Base-by-base conservation (phyloP, 2,329 filamentous ascomycete species). In the Ambrosiella beaveri region DNA sequence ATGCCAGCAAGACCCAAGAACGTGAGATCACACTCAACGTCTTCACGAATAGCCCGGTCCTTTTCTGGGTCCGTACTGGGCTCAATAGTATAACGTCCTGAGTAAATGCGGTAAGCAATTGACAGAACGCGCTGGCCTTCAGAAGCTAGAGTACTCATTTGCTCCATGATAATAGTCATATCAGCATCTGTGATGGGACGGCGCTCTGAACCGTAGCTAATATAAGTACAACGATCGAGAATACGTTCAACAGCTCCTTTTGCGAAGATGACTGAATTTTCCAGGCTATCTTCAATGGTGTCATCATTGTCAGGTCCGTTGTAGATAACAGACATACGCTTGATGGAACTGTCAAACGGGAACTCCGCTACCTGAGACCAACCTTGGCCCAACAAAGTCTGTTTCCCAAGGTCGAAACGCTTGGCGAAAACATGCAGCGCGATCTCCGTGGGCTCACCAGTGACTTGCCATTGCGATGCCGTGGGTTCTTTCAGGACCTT, bases 1-100 rank as follows among this genome's bases (percentile, higher is more conserved):
- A 95, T 84, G 58, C 88, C 88, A 54, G 86, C 83, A 8, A 95
- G 76, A n/a, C 89, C 90, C 12, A 87, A 78, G 61, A 94, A 86
- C 2, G 75, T 77, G 38, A 95, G 78, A 37, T 79, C 74, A 40
- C 73, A 72, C 66, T 94, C 88, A 12, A 91, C 76, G 3, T 75
- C 70, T 5, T 73, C 70, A 5, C 88, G 85, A 2, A 76, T 66
- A 45, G 68, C 65, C 55, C 75, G 71, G 6, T 77, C 73, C 12
- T 45, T 49, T 5, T 47, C 35, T 35, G 56, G 53, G 36, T 61
- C 59, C 2, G 47, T 65, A 4, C 39, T 38, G 65, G 63, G n/a
- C 66, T 68, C 66, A 17, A 67, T 63, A 9, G 65, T 67, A 63
- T 76, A 80, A 41, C 67, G 71, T 1, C 78, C 77, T 1, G 78